phyloP scores from a whole-genome alignment of 2,329 filamentous ascomycete genomes.

The Nakataea oryzae region DNA sequence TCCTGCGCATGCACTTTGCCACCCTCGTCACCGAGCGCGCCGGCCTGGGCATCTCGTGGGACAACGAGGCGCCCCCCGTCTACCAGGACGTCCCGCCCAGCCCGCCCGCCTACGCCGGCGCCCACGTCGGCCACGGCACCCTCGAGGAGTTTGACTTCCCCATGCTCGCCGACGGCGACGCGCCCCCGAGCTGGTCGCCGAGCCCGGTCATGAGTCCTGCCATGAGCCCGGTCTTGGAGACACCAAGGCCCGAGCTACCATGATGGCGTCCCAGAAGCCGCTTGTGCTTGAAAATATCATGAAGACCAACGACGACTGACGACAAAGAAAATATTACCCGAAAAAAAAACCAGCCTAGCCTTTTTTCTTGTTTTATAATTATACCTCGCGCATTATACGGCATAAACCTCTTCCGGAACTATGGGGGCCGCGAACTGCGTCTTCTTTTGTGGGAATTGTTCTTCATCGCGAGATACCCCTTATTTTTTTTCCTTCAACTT shows the following conservation, averaged over 20 bases:
- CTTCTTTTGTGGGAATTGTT: neutral
- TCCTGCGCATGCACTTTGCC: constrained; percentile 85
- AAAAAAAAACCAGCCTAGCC: neutral
- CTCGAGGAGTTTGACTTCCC: constrained; percentile 22
- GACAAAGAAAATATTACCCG: neutral
- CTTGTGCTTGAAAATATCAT: neutral
- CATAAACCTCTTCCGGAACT: neutral
- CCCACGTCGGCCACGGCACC: constrained; percentile 8
- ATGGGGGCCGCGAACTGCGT: neutral
- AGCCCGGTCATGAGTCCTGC: neutral
- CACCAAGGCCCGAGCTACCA: neutral
- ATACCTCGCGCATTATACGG: neutral
- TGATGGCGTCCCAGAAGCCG: neutral
- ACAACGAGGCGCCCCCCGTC: constrained; percentile 86
- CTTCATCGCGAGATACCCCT: neutral
- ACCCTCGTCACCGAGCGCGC: constrained; percentile 71
- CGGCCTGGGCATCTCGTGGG: constrained; percentile 89
- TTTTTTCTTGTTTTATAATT: neutral
- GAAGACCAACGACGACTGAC: neutral
- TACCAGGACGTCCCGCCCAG: constrained; percentile 89
- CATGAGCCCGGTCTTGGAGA: neutral
- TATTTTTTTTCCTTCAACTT: neutral
- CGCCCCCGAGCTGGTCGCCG: neutral
- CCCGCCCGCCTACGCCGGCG: constrained; percentile 57
- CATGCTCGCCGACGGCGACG: neutral